Percentiles rank a stretch among this genome's conserved stretches.
phyloP scores from a whole-genome alignment of 169 alveolate genomes.

The Plasmodium coatneyi region DNA sequence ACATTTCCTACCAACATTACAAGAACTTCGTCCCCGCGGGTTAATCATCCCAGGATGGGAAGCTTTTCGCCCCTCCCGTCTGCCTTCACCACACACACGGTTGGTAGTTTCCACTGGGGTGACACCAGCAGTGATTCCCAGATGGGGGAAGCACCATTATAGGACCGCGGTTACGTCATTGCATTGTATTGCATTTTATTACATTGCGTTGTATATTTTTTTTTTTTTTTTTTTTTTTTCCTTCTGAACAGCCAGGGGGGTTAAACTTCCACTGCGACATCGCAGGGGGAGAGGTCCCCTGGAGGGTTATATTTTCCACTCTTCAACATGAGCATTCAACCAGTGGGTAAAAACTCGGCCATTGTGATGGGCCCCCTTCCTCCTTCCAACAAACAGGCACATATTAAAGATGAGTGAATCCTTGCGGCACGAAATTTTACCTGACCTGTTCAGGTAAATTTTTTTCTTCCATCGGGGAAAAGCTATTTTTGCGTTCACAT shows the following conservation, averaged over 20 bases:
- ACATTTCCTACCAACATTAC: slow-evolving; percentile 32
- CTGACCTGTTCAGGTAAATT: background rate
- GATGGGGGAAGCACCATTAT: background rate
- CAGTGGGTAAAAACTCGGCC: background rate
- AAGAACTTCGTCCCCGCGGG: slow-evolving; percentile 17
- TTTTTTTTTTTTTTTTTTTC: background rate
- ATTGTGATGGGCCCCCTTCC: background rate
- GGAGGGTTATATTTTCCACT: background rate
- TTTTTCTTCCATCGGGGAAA: background rate
- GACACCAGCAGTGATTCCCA: background rate
- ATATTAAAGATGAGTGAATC: background rate
- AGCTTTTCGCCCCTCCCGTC: background rate
- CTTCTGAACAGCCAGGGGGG: background rate
- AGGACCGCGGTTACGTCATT: background rate
- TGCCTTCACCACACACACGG: background rate
- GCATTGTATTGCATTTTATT: background rate
- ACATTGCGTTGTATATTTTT: too few species aligned
- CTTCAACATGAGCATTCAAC: background rate
- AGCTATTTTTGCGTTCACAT: background rate
- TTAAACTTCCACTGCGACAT: background rate
- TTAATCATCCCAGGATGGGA: background rate
- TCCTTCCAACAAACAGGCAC: background rate
- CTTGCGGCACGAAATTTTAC: background rate
- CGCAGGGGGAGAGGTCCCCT: background rate
- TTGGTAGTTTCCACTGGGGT: background rate